Evolutionary conservation across 306 rosid genomes (phyloP).

Genomic region (Morella rubra): DNA sequence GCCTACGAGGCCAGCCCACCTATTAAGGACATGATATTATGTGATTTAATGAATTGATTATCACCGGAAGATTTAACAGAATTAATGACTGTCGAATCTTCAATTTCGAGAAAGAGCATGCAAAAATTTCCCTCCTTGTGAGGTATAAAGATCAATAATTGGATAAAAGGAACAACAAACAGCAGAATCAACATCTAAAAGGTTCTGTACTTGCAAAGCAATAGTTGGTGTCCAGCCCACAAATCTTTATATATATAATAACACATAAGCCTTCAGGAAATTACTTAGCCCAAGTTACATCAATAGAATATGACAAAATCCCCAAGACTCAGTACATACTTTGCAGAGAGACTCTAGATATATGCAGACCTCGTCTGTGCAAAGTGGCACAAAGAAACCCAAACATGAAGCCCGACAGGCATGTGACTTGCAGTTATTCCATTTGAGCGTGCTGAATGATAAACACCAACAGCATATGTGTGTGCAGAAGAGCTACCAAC

Average conservation of each 20-base stretch:
- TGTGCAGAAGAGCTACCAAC: neutral
- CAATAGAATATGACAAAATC: neutral
- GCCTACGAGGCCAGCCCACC: constrained; percentile 99
- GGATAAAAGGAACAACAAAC: neutral
- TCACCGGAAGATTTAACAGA: neutral
- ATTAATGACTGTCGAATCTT: constrained; percentile 1
- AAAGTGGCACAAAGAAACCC: neutral
- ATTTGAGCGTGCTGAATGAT: neutral
- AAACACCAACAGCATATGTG: neutral
- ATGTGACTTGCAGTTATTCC: neutral
- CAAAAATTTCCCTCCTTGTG: neutral
- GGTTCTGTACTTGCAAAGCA: neutral
- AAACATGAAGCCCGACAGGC: neutral
- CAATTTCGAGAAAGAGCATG: neutral
- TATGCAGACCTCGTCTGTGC: neutral
- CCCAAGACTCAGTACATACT: neutral
- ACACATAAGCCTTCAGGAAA: neutral
- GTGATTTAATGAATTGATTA: constrained; percentile 11
- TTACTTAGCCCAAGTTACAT: neutral
- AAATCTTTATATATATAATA: neutral
- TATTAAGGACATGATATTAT: constrained; percentile 32
- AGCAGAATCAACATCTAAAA: neutral
- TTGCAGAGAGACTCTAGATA: neutral
- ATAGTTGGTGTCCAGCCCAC: neutral
- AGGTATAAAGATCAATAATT: neutral